Percentiles rank a stretch among this genome's conserved stretches.
Evolutionary conservation across 2,329 filamentous ascomycete genomes (phyloP).

Genomic region (Bipolaris bicolor): DNA sequence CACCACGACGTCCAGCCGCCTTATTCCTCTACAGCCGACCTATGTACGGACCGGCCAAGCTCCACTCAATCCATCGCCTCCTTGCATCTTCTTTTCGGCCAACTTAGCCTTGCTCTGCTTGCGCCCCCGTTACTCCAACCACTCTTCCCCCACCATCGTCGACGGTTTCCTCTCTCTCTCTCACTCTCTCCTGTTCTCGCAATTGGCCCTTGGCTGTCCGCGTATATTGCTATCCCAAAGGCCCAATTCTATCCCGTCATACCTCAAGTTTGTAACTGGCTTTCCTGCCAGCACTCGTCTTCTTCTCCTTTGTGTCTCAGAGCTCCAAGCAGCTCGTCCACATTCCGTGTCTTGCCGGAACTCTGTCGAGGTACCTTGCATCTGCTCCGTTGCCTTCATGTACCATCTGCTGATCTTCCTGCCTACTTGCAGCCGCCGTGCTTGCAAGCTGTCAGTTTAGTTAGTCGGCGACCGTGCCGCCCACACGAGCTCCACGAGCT

Average conservation of each 20-base stretch:
- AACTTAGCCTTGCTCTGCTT: conserved; percentile 15
- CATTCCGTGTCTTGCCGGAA: conserved; percentile 9
- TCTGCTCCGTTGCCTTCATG: conserved; percentile 6
- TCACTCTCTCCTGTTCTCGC: conserved; percentile 13
- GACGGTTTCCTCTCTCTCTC: not conserved
- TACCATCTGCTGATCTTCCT: conserved; percentile 32
- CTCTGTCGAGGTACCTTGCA: conserved; percentile 26
- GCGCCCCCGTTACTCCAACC: conserved; percentile 14
- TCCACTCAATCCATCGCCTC: conserved; percentile 15
- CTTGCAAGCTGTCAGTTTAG: conserved; percentile 31
- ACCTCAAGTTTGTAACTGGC: too few species aligned
- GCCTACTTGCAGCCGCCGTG: conserved; percentile 27
- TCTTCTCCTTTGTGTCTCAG: conserved; percentile 7
- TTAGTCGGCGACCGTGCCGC: conserved; percentile 23
- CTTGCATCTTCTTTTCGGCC: conserved; percentile 17
- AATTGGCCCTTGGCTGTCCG: conserved; percentile 18
- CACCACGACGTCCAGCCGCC: conserved; percentile 14
- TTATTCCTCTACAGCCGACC: conserved; percentile 18
- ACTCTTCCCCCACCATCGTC: conserved; percentile 14
- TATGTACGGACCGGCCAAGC: conserved; percentile 21
- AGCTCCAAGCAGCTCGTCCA: conserved; percentile 9
- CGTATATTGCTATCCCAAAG: conserved; percentile 5
- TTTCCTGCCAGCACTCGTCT: not conserved
- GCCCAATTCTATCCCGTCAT: conserved; percentile 4
- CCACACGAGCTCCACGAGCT: conserved; percentile 22